These are phyloP conservation scores for Chiua sp. DNA, from an alignment of 1,284 basidiomycete species.

Conservation along the genomic window DNA sequence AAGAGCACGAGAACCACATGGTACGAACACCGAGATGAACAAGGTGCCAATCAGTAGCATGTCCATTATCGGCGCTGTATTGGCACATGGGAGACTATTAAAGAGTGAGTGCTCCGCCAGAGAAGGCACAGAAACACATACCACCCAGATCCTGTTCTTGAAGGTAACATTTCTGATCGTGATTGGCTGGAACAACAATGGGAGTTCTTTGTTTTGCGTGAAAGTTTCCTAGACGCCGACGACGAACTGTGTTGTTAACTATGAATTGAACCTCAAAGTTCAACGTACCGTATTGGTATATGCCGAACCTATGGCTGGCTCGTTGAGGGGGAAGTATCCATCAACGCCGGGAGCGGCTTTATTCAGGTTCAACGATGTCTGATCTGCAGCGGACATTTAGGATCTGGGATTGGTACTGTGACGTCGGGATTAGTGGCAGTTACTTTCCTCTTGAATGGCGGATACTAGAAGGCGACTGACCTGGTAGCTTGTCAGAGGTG, in stretches of 20 bases:
- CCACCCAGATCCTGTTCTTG: slow-evolving; percentile 75
- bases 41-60: slow-evolving; percentile 81
- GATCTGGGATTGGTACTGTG: no score
- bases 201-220: slow-evolving; percentile 50
- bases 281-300: slow-evolving; percentile 41
- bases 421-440: no score
- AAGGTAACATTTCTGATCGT: slow-evolving; percentile 67
- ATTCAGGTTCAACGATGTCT: slow-evolving; percentile 43
- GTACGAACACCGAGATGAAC: slow-evolving; percentile 70
- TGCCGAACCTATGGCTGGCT: slow-evolving; percentile 61
- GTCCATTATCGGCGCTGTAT: slow-evolving; percentile 75
- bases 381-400: neutral
- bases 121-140: slow-evolving; percentile 28
- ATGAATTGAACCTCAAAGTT: neutral
- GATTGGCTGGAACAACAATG: slow-evolving; percentile 71
- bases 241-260: neutral
- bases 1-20: neutral
- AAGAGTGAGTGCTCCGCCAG: slow-evolving; percentile 3
- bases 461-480: neutral
- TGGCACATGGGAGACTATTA: slow-evolving; percentile 77
- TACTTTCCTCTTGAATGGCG: neutral
- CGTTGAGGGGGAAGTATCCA: slow-evolving; percentile 66
- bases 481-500: slow-evolving; percentile 1
- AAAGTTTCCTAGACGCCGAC: slow-evolving; percentile 42
- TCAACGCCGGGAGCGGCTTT: slow-evolving; percentile 51